Evolutionary conservation across 75 land plant species (phyloP), one percentile per base, ranked within the genome.

Genomic region (Cunninghamia lanceolata): DNA sequence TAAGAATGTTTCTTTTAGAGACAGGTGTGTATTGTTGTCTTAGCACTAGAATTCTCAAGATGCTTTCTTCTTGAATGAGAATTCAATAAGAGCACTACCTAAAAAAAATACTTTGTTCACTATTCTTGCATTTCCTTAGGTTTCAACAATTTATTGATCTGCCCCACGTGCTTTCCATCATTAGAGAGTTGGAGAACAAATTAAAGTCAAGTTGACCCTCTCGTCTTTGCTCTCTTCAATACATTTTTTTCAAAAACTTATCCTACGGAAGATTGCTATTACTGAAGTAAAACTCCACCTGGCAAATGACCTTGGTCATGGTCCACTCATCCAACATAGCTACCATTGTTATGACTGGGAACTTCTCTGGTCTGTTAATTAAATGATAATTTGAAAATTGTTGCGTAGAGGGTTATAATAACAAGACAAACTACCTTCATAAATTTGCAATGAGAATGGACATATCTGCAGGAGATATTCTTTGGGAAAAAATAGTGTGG

Each of bases 241-340:
- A 46, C 90, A 74, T n/a, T 53, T 88, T 88, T 56, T 68, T 90
- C 70, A 98, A 88, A 85, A 98, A 98, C 40, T 86, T 81, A 85
- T 98, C 99, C 14, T 90, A 87, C 14, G 99, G 97, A 39, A 98
- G 92, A 91, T 96, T 98, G 90, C 99, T 96, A 81, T 98, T 99
- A 53, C 99, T 93, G 87, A 98, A 94, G 87, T 98, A 98, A 82
- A 94, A 98, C 88, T 98, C 99, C 1, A 98, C 99, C 99, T 98
- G 99, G 16, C 96, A 93, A 43, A 95, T 86, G 36, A 97, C 94
- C 78, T 93, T 89, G 89, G 93, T 91, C 36, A 86, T 30, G 1
- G 91, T 92, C 85, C 93, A 91, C 54, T 95, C 92, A 80, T 90
- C 93, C 86, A 95, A 89, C 0, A 89, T 85, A 39, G 86, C 59